Base-by-base conservation (phyloP, 345 rosid genomes). In the Salix viminalis region DNA sequence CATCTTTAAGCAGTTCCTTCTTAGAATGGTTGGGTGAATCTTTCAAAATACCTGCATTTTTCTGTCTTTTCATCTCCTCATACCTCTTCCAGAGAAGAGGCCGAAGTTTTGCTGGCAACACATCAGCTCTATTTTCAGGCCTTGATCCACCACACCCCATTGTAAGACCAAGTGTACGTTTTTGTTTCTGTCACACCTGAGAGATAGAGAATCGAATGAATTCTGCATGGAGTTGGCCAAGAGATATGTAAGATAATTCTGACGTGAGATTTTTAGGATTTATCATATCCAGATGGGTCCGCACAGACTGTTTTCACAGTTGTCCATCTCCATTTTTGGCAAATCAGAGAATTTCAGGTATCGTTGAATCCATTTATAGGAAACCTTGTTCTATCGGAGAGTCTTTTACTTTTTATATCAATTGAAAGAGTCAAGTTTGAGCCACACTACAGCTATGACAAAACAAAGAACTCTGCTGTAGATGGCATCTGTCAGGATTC, bases 141-240 rank as follows among this genome's bases (percentile, higher is more conserved):
- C 37, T 80, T 34, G 86, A 83, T 62, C 42, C 72, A 0, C 77
- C 79, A 41, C 81, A 80, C 28, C 84, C 86, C 86, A 83, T 83
- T n/a, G 39, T 6, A 23, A 11, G 4, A 46, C 19, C 52, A 15
- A 46, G 52, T 15, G 50, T 46, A 46, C 18, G 50, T 46, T 46
- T 14, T 46, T 46, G 50, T 14, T 46, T 12, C 50, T 12, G 52
- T 46, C 52, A 46, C 52, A 66, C n/a, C 9, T 30, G 39, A 6
- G 36, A 15, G 56, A 2, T 18, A 68, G 34, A 34, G 79, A 70
- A 36, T 26, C 11, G 23, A 44, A 42, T 34, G 28, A 42, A 11
- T 42, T 42, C 1, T 42, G 46, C 44, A 42, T 11, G 46, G 46
- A 42, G 46, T 42, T 11, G 46, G 46, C 46, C 13, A 42, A 41